Base-by-base conservation (phyloP, 2,329 filamentous ascomycete species). In the Penicillium sp. region DNA sequence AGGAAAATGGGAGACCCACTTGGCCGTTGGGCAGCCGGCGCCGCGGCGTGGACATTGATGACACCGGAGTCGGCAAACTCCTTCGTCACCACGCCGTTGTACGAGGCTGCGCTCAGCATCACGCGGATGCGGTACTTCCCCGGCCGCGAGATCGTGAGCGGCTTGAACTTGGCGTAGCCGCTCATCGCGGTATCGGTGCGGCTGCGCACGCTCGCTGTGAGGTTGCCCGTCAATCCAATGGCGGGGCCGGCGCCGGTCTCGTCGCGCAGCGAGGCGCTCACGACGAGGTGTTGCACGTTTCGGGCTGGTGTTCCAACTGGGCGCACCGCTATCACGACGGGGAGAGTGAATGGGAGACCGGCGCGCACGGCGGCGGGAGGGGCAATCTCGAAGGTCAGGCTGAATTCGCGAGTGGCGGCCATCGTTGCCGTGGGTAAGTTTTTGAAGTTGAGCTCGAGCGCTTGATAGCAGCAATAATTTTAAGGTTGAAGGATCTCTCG, bases 191-290 rank as follows among this genome's bases (percentile, higher is more conserved):
- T 61, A 10, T 58, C 59, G 26, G 41, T 41, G 28, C 56, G 54
- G 33, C 58, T 63, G 40, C 58, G 54, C n/a, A 63, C 59, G 13
- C 56, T 64, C 7, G 60, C 57, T 4, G 61, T 62, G 15, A 61
- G 47, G 20, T 36, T 55, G 10, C 61, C 61, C 4, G 49, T 45
- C 18, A 63, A 36, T 5, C 57, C 57, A 11, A 43, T 11, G 2
- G 49, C 47, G 15, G 54, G 30, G 8, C 33, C 45, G 8, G 50
- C 45, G 10, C 58, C 52, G 6, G 52, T 16, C 41, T 63, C 61
- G 14, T 57, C 49, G 18, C 59, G 52, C 7, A 64, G 47, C 6
- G 51, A 59, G 18, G 48, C 55, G 29, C 53, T 51, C 11, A 57
- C 54, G 2, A 59, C 59, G 4, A 64, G 45, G 11, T 60, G 56